phyloP scores from a whole-genome alignment of 371 early-diverging fungal genomes.

The Lichtheimia hyalospora region DNA sequence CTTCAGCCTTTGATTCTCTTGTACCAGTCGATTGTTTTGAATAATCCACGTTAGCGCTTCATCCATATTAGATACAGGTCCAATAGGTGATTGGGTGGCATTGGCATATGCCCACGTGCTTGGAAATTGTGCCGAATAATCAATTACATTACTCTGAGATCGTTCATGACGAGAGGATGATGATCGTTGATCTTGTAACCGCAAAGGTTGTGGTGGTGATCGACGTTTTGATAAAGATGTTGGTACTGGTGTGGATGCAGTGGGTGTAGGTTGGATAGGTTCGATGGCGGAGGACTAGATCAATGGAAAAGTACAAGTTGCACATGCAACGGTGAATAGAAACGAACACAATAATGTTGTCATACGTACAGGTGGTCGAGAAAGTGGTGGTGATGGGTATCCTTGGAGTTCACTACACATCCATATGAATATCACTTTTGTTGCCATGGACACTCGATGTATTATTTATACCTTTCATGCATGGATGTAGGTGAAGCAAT shows the following conservation, averaged over 20 bases:
- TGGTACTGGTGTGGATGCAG: conserved; percentile 6
- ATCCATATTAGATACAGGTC: conserved; percentile 13
- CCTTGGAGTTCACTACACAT: background rate
- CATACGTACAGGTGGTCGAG: background rate
- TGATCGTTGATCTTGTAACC: background rate
- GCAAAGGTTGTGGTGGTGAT: background rate
- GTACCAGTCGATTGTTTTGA: conserved; percentile 16
- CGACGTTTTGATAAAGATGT: background rate
- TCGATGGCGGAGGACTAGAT: background rate
- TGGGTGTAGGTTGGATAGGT: background rate
- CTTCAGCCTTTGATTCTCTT: conserved; percentile 17
- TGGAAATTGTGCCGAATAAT: conserved; percentile 14
- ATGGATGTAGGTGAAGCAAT: conserved; percentile 13
- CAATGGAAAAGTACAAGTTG: background rate
- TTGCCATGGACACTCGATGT: background rate
- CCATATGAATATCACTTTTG: background rate
- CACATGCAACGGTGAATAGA: background rate
- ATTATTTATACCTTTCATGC: conserved; percentile 5
- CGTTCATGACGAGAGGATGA: conserved; percentile 9
- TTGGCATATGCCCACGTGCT: conserved; percentile 15
- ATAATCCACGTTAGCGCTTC: conserved; percentile 21
- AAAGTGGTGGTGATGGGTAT: conserved; percentile 7
- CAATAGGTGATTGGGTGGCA: background rate
- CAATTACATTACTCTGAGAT: conserved; percentile 6
- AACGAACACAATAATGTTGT: background rate